These are phyloP conservation scores for Alternaria consortialis DNA, from an alignment of 2,329 filamentous ascomycete genomes.

Conservation along the genomic window DNA sequence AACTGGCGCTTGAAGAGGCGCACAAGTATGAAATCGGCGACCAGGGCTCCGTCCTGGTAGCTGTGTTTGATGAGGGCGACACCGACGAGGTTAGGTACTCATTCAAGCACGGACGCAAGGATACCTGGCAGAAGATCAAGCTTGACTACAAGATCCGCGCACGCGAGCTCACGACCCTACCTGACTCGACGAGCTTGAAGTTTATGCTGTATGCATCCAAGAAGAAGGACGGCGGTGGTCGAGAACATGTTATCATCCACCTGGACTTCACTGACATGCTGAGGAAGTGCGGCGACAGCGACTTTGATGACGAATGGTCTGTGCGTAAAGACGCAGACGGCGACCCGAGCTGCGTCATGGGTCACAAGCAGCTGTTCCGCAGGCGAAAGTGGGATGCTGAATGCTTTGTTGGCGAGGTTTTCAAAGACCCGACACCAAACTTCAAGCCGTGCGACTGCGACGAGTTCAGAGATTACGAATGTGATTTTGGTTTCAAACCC, in stretches of 20 bases:
- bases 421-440: constrained; percentile 77
- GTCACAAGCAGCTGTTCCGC: constrained; percentile 86
- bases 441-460: constrained; percentile 83
- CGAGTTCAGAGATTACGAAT: constrained; percentile 83
- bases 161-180: constrained; percentile 81
- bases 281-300: constrained; percentile 75
- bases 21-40: constrained; percentile 98
- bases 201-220: constrained; percentile 77
- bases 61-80: constrained; percentile 72
- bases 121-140: constrained; percentile 75
- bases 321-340: constrained; percentile 83
- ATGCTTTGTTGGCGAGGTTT: constrained; percentile 88
- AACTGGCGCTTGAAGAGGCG: constrained; percentile 74
- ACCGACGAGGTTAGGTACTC: constrained; percentile 79
- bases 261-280: constrained; percentile 86
- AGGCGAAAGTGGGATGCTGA: constrained; percentile 87
- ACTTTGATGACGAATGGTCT: constrained; percentile 84
- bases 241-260: constrained; percentile 71
- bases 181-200: constrained; percentile 91
- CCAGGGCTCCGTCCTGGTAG: constrained; percentile 86
- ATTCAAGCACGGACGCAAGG: constrained; percentile 79
- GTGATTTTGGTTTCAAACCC: constrained; percentile 87
- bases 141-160: constrained; percentile 77
- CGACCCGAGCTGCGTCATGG: constrained; percentile 91
- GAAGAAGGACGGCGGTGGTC: constrained; percentile 56